Evolutionary conservation across 768 basidiomycete genomes (phyloP).

Genomic region (Collybia mongolica): DNA sequence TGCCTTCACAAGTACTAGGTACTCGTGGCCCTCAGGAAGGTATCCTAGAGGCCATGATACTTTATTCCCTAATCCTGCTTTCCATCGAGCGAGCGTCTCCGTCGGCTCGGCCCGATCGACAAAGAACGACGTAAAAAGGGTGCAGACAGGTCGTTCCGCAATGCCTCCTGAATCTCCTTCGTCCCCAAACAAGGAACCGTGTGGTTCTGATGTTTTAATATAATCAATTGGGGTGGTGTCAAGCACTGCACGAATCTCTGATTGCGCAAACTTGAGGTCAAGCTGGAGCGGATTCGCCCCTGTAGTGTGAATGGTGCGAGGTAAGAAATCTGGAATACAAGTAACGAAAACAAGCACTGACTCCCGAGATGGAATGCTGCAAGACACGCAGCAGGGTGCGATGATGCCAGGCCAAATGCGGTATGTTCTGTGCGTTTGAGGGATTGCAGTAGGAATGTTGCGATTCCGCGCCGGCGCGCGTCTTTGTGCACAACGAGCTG

Average conservation of each 20-base stretch:
- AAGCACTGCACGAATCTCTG: neutral
- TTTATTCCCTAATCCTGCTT: neutral
- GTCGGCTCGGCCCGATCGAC: neutral
- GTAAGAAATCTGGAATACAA: neutral
- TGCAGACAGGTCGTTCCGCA: neutral
- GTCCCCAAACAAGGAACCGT: neutral
- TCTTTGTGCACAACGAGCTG: too few relatives aligned
- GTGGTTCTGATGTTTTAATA: neutral
- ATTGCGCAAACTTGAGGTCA: neutral
- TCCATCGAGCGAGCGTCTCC: neutral
- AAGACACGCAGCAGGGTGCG: too few relatives aligned
- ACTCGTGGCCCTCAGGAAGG: constrained; percentile 3
- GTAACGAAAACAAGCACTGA: too few relatives aligned
- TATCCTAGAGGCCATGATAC: neutral
- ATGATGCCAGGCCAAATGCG: too few relatives aligned
- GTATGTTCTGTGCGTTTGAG: too few relatives aligned
- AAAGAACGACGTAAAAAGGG: constrained; percentile 1
- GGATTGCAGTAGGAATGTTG: too few relatives aligned
- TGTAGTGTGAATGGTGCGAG: neutral
- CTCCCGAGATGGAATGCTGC: too few relatives aligned
- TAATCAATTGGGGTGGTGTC: neutral
- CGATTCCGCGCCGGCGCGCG: too few relatives aligned
- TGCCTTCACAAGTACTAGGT: neutral
- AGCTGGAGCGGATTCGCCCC: neutral
- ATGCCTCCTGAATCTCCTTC: neutral